Percentiles rank a stretch among this genome's conserved stretches.
These are phyloP conservation scores for Tetratostichococcus sp. DNA, from an alignment of 139 green algal genomes.

Conservation along the genomic window DNA sequence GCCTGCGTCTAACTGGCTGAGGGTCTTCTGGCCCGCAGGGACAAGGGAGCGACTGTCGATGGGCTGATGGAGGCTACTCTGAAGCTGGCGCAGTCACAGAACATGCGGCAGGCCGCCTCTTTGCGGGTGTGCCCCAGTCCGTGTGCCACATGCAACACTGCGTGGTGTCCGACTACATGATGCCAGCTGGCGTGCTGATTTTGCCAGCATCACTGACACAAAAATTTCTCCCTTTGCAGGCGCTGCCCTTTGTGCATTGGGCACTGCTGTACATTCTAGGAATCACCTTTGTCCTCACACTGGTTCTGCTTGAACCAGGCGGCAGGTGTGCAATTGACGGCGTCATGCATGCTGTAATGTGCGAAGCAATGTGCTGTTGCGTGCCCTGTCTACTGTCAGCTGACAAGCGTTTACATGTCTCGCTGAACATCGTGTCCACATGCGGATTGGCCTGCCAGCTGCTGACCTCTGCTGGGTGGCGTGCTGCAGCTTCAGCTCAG, in stretches of 20 bases:
- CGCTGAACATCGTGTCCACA: no score
- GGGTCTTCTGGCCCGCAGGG: no score
- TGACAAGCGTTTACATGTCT: no score
- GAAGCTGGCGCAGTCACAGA: not conserved
- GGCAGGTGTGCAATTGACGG: not conserved
- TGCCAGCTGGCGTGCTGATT: no score
- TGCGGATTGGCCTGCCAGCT: no score
- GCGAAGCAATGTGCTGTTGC: no score
- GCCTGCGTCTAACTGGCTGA: no score
- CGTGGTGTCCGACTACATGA: no score
- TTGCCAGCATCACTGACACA: no score
- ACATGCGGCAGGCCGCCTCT: not conserved
- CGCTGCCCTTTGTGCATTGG: conserved; percentile 29
- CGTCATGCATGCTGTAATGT: not conserved
- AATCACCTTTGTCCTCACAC: conserved; percentile 22
- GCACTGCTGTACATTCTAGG: conserved; percentile 34
- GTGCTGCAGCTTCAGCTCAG: conserved; percentile 25
- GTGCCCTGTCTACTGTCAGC: no score
- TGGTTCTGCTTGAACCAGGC: conserved; percentile 33
- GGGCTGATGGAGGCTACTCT: not conserved
- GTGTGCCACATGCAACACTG: no score
- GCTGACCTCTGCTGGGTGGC: not conserved
- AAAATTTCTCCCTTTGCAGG: no score
- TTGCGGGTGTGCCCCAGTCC: not conserved
- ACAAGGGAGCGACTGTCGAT: not conserved